A percentile compares a stretch with the other conserved stretches of the same genome.
Evolutionary conservation across 2,329 filamentous ascomycete species (phyloP).

Genomic region (Tolypocladium capitatum): DNA sequence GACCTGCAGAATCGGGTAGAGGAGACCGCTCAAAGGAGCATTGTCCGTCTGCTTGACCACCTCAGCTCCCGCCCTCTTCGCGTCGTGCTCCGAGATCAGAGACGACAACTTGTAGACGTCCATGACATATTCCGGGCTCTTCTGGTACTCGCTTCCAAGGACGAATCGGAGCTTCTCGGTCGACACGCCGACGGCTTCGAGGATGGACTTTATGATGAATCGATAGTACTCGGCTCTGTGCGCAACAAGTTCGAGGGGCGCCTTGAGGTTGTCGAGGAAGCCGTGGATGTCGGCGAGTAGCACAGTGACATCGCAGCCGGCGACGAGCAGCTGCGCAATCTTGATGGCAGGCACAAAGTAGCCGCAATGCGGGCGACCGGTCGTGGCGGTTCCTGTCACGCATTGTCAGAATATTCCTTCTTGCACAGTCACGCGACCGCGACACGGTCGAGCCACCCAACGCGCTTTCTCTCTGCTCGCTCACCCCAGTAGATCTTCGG

Average conservation of each 20-base stretch:
- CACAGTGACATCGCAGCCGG: constrained; percentile 70
- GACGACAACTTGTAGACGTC: constrained; percentile 69
- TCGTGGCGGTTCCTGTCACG: constrained; percentile 56
- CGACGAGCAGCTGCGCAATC: constrained; percentile 73
- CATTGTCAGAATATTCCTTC: neutral
- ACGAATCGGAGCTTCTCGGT: constrained; percentile 73
- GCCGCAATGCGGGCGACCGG: constrained; percentile 76
- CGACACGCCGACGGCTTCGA: constrained; percentile 66
- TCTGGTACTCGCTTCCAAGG: constrained; percentile 73
- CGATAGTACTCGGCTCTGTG: constrained; percentile 76
- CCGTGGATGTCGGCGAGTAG: constrained; percentile 65
- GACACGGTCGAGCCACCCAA: neutral
- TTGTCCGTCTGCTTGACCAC: constrained; percentile 86
- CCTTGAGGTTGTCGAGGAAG: constrained; percentile 74
- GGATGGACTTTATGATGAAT: constrained; percentile 57
- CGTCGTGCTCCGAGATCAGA: constrained; percentile 62
- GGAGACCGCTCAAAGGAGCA: constrained; percentile 43
- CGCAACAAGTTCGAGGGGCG: constrained; percentile 76
- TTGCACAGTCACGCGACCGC: no score
- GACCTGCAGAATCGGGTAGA: constrained; percentile 53
- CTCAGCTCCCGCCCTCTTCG: constrained; percentile 83
- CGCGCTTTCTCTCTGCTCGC: constrained; percentile 11
- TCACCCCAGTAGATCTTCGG: constrained; percentile 75
- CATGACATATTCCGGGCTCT: constrained; percentile 63
- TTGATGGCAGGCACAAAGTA: constrained; percentile 86